phyloP scores from a whole-genome alignment of 306 rosid species.

The Trifolium subterraneum region DNA sequence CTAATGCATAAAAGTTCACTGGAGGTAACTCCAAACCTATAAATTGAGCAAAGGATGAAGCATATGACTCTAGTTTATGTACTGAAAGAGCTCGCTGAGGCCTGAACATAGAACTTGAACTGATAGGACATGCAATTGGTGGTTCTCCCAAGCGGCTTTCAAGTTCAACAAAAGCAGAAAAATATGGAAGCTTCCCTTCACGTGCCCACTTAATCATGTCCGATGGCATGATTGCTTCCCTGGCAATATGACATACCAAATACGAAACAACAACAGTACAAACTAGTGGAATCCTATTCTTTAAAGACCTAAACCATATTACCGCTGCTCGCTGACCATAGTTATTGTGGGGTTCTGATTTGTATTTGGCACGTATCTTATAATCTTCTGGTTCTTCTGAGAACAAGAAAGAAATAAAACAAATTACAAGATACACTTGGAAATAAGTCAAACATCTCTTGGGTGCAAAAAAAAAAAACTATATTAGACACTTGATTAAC shows the following conservation, averaged over 20 bases:
- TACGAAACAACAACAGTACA: slow-evolving; percentile 66
- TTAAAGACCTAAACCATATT: slow-evolving; percentile 73
- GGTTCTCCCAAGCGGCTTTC: slow-evolving; percentile 66
- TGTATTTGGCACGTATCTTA: slow-evolving; percentile 43
- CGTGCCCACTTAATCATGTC: slow-evolving; percentile 77
- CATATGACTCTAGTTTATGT: slow-evolving; percentile 70
- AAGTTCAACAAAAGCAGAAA: slow-evolving; percentile 77
- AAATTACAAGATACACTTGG: slow-evolving; percentile 34
- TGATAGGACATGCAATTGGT: slow-evolving; percentile 77
- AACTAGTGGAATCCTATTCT: slow-evolving; percentile 67
- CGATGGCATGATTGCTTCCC: slow-evolving; percentile 79
- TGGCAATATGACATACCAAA: slow-evolving; percentile 82
- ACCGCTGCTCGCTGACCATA: slow-evolving; percentile 65
- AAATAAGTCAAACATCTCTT: slow-evolving; percentile 24
- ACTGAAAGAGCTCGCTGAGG: slow-evolving; percentile 65
- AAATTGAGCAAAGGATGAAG: slow-evolving; percentile 73
- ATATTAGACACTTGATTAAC: slow-evolving; percentile 19
- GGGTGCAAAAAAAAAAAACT: background rate
- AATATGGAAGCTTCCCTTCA: slow-evolving; percentile 90
- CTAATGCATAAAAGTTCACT: slow-evolving; percentile 79
- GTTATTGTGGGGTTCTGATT: slow-evolving; percentile 61
- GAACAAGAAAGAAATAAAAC: slow-evolving; percentile 45
- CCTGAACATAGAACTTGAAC: slow-evolving; percentile 71
- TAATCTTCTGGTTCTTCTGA: slow-evolving; percentile 58
- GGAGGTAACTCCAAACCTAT: slow-evolving; percentile 83